Evolutionary conservation across 2,329 filamentous ascomycete genomes (phyloP), one percentile per base, ranked within the genome.

Genomic region (Colletotrichum tamarilloi): DNA sequence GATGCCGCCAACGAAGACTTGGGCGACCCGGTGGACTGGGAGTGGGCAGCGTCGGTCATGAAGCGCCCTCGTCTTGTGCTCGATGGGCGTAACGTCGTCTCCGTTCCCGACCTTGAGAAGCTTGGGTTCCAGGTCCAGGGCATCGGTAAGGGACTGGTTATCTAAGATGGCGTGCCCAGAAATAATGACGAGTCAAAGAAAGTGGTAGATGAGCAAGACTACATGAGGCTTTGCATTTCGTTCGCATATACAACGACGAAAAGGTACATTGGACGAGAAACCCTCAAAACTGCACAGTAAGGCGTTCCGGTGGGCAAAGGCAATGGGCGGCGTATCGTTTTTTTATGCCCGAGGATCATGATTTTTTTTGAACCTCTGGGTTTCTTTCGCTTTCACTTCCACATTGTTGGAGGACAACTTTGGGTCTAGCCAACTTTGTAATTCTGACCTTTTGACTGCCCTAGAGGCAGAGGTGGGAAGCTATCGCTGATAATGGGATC

Each of bases 21-120:
- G 35, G 2, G 77, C 8, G 86, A 89, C 72, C 87, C 87, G n/a
- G 81, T 89, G 16, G 87, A 90, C 80, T 90, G 88, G 78, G 80
- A 82, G 53, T 81, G 86, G 75, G 82, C 74, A 8, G 73, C 74
- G 16, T 72, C 73, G 11, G 68, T 75, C 30, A 75, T 75, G 74
- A 75, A 75, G 55, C 74, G 73, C 32, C 74, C 74, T 6, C 70
- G 73, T 5, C 74, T 75, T 19, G 74, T 75, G 49, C 74, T 75
- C 14, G 74, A 75, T n/a, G 74, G 74, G 5, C 74, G 74, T 35
- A 75, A 75, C 67, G 64, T 75, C 28, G 74, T 75, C 38, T 69
- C 62, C 5, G 73, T 65, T 12, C 72, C 73, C 3, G 74, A 75
- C 62, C 75, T 76, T 24, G 75, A 76, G 74, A 76, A 85, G 76